Percentiles rank a stretch among this genome's conserved stretches.
phyloP scores from a whole-genome alignment of 352 stramenopile genomes.

The Phytophthora crassamura region DNA sequence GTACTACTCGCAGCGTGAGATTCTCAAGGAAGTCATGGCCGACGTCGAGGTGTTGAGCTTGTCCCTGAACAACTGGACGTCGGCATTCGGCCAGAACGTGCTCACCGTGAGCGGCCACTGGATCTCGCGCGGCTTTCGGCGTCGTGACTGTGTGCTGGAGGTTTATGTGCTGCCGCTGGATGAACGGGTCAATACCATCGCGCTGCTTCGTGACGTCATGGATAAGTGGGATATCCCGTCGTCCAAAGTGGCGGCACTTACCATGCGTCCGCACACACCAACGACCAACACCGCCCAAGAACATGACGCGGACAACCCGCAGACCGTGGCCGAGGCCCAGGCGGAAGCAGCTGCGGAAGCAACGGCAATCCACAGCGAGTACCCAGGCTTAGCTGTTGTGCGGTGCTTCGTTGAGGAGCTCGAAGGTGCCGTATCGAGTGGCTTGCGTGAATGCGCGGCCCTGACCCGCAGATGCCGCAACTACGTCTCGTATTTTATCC shows the following conservation, averaged over 20 bases:
- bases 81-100: constrained; percentile 78
- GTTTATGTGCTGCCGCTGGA: constrained; percentile 80
- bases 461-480: constrained; percentile 73
- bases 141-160: constrained; percentile 78
- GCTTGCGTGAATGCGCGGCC: constrained; percentile 62
- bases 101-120: constrained; percentile 82
- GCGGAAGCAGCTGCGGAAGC: constrained; percentile 37
- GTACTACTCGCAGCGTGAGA: constrained; percentile 84
- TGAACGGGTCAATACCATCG: constrained; percentile 81
- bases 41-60: constrained; percentile 78
- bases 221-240: constrained; percentile 85
- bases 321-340: constrained; percentile 23
- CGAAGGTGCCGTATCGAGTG: constrained; percentile 59
- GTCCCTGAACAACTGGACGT: constrained; percentile 86
- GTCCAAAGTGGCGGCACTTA: constrained; percentile 73
- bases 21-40: constrained; percentile 80
- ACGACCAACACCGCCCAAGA: constrained; percentile 25
- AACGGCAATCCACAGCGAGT: constrained; percentile 68
- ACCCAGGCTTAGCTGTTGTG: constrained; percentile 65
- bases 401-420: constrained; percentile 76
- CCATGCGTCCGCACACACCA: constrained; percentile 56
- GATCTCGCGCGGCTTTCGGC: constrained; percentile 78
- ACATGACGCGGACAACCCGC: constrained; percentile 34
- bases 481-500: constrained; percentile 87
- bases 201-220: constrained; percentile 79